Conservation (phyloP, 441 rosid species). For the Gossypium schwendimanii region DNA sequence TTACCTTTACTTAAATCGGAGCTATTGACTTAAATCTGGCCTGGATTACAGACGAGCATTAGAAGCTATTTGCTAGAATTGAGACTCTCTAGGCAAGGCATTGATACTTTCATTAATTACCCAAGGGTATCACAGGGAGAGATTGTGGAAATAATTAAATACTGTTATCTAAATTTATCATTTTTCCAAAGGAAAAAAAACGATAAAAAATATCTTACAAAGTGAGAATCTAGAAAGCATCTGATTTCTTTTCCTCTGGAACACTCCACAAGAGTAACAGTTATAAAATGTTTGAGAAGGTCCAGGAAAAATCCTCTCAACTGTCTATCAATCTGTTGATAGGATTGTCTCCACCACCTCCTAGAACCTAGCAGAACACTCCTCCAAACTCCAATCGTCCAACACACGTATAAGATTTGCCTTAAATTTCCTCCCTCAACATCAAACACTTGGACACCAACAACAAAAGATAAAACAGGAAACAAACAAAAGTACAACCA, state of each 20-base stretch:
- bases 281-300: conserved; percentile 14
- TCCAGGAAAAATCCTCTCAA: conserved; percentile 19
- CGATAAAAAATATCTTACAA: background rate
- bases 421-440: conserved; percentile 4
- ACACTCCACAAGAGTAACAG: background rate
- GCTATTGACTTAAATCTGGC: background rate
- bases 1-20: background rate
- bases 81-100: background rate
- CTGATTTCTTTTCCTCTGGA: conserved; percentile 14
- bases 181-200: background rate
- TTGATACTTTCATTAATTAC: background rate
- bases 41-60: background rate
- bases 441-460: background rate
- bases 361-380: conserved; percentile 24
- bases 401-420: background rate
- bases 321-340: background rate
- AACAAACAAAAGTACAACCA: background rate
- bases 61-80: background rate
- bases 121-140: background rate
- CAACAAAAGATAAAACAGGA: background rate
- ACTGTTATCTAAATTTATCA: background rate
- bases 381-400: background rate
- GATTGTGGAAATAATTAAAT: background rate
- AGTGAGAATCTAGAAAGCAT: conserved; percentile 7
- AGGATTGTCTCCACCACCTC: background rate